A percentile compares a stretch with the other conserved stretches of the same genome.
Evolutionary conservation across 176 grass and related monocot species (phyloP).

Genomic region (Pharus latifolius): DNA sequence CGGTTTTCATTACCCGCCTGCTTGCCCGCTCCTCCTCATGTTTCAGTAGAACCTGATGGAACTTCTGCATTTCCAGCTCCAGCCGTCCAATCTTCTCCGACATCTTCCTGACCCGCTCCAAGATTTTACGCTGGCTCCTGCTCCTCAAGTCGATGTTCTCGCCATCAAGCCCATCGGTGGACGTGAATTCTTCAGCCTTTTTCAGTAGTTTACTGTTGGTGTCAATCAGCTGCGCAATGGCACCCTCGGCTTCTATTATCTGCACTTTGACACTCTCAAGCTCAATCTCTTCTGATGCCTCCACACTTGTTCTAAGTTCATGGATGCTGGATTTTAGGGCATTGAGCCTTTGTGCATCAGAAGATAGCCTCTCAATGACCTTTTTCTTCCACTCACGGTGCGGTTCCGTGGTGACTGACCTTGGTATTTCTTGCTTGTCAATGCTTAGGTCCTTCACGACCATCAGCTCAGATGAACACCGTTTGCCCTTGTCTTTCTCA

Average conservation of each 20-base stretch:
- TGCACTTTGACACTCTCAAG: conserved; percentile 45
- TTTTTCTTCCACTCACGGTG: conserved; percentile 71
- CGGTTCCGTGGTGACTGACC: conserved; percentile 10
- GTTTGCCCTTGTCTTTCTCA: conserved; percentile 27
- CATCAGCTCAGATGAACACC: conserved; percentile 37
- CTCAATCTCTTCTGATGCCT: conserved; percentile 32
- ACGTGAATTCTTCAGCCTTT: conserved; percentile 57
- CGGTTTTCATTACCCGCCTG: conserved; percentile 20
- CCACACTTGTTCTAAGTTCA: conserved; percentile 45
- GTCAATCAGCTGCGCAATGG: conserved; percentile 67
- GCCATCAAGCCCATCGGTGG: background rate
- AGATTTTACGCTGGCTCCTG: conserved; percentile 74
- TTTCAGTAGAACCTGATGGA: conserved; percentile 53
- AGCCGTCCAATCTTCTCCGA: conserved; percentile 77
- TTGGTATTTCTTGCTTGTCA: conserved; percentile 56
- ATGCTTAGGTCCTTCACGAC: conserved; percentile 68
- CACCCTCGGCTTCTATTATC: conserved; percentile 55
- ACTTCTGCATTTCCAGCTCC: conserved; percentile 67
- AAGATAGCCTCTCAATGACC: conserved; percentile 54
- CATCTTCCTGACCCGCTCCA: conserved; percentile 55
- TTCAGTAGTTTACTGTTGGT: conserved; percentile 62
- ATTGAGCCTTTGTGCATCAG: conserved; percentile 50
- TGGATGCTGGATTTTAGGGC: conserved; percentile 51
- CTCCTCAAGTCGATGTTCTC: conserved; percentile 37
- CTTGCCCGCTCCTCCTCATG: conserved; percentile 56